Percentiles rank a stretch among this genome's conserved stretches.
Evolutionary conservation across 1,284 basidiomycete species (phyloP).

Genomic region (Sparassis latifolia): DNA sequence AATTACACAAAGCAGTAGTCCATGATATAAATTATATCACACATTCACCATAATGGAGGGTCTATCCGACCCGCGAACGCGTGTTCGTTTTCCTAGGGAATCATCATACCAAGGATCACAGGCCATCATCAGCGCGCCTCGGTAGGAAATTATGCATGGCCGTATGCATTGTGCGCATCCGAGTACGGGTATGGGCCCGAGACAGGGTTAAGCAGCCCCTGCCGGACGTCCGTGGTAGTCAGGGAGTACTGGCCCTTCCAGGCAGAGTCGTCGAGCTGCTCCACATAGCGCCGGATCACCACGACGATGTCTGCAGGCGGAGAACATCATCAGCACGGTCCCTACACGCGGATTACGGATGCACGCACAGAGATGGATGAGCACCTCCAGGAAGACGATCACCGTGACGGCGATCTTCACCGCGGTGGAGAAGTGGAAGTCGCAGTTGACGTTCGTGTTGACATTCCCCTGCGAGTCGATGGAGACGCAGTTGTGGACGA

Average conservation of each 20-base stretch:
- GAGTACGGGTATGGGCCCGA: conserved; percentile 22
- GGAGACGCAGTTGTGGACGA: conserved; percentile 13
- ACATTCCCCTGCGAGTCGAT: conserved; percentile 15
- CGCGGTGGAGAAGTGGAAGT: conserved; percentile 11
- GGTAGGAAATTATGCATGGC: conserved; percentile 5
- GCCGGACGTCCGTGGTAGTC: conserved; percentile 18
- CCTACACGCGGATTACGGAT: not conserved
- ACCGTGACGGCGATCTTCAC: conserved; percentile 23
- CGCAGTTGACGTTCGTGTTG: too few relatives aligned
- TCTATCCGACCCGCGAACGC: too few relatives aligned
- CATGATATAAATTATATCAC: too few relatives aligned
- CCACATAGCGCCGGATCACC: conserved; percentile 24
- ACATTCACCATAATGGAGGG: too few relatives aligned
- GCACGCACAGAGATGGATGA: conserved; percentile 45
- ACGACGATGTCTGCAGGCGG: conserved; percentile 20
- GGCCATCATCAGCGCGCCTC: too few relatives aligned
- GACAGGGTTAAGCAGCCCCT: conserved; percentile 20
- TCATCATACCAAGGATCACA: too few relatives aligned
- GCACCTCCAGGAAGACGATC: conserved; percentile 31
- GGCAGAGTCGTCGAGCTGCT: conserved; percentile 23
- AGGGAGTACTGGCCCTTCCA: conserved; percentile 20
- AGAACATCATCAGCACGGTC: not conserved
- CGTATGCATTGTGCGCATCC: conserved; percentile 22
- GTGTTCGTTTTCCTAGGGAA: too few relatives aligned
- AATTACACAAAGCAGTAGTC: too few relatives aligned